Evolutionary conservation across 1,139 yeast genomes (phyloP), one percentile per base, ranked within the genome.

Genomic region (Diutina rugosa): DNA sequence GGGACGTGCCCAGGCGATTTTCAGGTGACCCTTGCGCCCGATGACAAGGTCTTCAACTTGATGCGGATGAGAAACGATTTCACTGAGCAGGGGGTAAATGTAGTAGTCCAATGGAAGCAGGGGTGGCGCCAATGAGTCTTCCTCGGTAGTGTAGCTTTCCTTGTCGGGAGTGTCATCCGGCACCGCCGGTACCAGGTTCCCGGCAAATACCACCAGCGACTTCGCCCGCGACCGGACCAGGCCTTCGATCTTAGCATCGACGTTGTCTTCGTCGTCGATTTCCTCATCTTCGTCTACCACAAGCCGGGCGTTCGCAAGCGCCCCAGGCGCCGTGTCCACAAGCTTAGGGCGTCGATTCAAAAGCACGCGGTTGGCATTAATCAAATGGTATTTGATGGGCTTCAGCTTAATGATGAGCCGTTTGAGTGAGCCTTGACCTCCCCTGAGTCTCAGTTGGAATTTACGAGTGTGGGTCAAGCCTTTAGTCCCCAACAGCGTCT

Each of bases 21-120:
- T 90, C 38, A 97, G 97, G 65, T 69, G 80, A 0, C 86, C 85
- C 57, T 75, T 77, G 60, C 96, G 81, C 1, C 97, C 97, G 60
- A 87, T 78, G 9, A 86, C 80, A 63, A 90, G 86, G 61, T 85
- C 80, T 12, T 84, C 80, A 16, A 90, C 83, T n/a, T n/a, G 29
- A 6, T 49, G 28, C 7, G 53, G 53, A 4, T 16, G 53, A 7
- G 53, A 5, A 6, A 49, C 18, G 8, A 49, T 49, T 14, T 49
- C 44, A 7, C 41, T 12, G 4, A 49, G n/a, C n/a, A 9, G n/a
- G 4, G 53, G 53, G 44, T 32, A 32, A 12, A 30, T 49, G 29
- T 32, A 49, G 53, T 49, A 49, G n/a, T 38, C 53, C 29, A 26
- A 6, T 6, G 51, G 16, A 16, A 18, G 41, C 14, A 9, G 35